Base-by-base conservation (phyloP, 2,329 filamentous ascomycete species). In the Alternaria sp. region DNA sequence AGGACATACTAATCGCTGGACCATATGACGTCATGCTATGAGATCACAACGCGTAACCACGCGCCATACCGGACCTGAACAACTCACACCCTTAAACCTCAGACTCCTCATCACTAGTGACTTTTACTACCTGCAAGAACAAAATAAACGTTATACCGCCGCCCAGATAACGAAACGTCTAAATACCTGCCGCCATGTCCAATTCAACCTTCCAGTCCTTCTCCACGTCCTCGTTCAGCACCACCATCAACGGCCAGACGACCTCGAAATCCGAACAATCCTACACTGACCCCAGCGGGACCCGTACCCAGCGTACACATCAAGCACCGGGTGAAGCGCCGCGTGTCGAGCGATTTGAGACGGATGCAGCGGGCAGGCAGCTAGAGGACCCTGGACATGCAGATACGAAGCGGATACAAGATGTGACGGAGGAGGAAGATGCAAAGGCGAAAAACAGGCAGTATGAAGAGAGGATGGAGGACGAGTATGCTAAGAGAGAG, bases 401-500 rank as follows among this genome's bases (percentile, higher is more conserved):
- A 6, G 45, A 53, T 29, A 49, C 48, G 39, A 56, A 59, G 6
- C 59, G 72, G 29, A 74, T 76, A n/a, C 60, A 71, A 49, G 74
- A 76, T 60, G 74, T 75, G 33, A 75, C 69, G 1, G 71, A 73
- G 23, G 62, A 72, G 40, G 70, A 77, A 48, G 68, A 76, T 8
- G 42, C 54, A 1, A 73, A 77, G 45, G 68, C 69, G 2, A 74
- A 71, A 37, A 77, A 77, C 56, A 75, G 70, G 63, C 41, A 75
- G 53, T 80, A 78, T 60, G 74, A 76, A 58, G 75, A 80, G 66
- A 70, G 68, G 23, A 80, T 80, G 61, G 77, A 80, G 65, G 78
- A 79, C 1, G 79, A 80, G 60, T 80, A 80, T 67, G 79, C 78
- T 2, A 80, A 80, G 74, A 68, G 77, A 28, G 78, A 80, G 63